Conservation (phyloP, 2,329 filamentous ascomycete species). For the Fusarium sp. region DNA sequence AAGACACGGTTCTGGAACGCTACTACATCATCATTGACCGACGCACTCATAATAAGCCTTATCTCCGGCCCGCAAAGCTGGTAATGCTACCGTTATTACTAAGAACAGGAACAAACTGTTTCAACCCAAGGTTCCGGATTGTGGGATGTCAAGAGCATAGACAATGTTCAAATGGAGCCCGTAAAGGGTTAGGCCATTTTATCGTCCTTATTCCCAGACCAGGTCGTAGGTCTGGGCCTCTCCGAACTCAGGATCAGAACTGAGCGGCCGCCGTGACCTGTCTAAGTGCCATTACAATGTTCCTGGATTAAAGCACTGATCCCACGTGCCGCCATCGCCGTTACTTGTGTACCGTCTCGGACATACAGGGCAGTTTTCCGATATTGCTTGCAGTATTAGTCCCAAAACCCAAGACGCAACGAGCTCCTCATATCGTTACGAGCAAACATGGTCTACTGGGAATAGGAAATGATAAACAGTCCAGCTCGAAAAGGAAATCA, state of each 20-base stretch:
- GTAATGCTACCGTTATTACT: neutral
- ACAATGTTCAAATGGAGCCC: neutral
- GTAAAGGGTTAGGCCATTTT: constrained; percentile 20
- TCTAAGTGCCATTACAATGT: neutral
- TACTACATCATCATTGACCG: neutral
- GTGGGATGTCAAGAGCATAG: neutral
- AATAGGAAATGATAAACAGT: neutral
- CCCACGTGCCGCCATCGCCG: constrained; percentile 6
- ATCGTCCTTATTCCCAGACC: neutral
- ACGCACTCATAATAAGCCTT: constrained; percentile 3
- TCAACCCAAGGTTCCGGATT: constrained; percentile 5
- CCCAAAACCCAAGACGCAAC: neutral
- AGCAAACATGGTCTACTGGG: neutral
- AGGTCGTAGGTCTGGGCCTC: constrained; percentile 20
- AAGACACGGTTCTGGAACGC: constrained; percentile 4
- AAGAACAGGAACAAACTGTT: neutral
- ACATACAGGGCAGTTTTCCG: neutral
- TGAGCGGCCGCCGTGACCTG: neutral
- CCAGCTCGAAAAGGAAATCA: neutral
- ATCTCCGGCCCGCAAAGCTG: neutral
- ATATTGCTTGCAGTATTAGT: neutral
- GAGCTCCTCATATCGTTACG: neutral
- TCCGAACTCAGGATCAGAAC: constrained; percentile 10
- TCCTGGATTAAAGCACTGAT: constrained; percentile 2
- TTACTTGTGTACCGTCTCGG: neutral